These are phyloP conservation scores for Gonapodya prolifera DNA, from an alignment of 192 early-diverging fungal genomes.

Conservation along the genomic window DNA sequence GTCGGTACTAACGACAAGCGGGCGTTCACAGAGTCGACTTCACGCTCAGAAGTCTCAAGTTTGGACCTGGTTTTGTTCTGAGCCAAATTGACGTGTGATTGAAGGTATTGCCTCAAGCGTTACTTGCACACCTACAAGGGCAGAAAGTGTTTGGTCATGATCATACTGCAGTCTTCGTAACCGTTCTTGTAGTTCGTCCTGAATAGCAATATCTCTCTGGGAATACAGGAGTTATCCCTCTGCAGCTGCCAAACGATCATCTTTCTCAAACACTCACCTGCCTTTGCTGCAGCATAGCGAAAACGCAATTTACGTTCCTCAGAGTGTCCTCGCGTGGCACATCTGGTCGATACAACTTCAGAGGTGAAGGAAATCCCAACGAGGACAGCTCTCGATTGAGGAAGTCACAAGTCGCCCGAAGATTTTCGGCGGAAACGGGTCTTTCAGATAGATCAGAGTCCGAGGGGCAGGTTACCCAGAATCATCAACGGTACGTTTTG, in stretches of 20 bases:
- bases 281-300: constrained; percentile 2
- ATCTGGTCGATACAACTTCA: neutral
- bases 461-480: too few relatives aligned
- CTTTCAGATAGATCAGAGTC: neutral
- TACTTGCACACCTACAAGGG: neutral
- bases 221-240: neutral
- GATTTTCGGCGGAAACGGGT: neutral
- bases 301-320: neutral
- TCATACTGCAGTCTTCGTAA: neutral
- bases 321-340: neutral
- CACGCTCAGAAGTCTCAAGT: neutral
- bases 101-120: too few relatives aligned
- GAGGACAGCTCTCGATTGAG: constrained; percentile 3
- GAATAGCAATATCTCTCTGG: neutral
- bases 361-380: neutral
- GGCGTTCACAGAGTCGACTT: neutral
- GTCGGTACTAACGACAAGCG: neutral
- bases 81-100: too few relatives aligned
- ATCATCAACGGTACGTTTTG: too few relatives aligned
- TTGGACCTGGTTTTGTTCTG: constrained; percentile 1
- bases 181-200: neutral
- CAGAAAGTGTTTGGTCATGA: neutral
- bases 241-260: neutral
- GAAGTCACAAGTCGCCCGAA: neutral
- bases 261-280: neutral